These are phyloP conservation scores for Inga laurina DNA, from an alignment of 306 rosid species.

Conservation along the genomic window DNA sequence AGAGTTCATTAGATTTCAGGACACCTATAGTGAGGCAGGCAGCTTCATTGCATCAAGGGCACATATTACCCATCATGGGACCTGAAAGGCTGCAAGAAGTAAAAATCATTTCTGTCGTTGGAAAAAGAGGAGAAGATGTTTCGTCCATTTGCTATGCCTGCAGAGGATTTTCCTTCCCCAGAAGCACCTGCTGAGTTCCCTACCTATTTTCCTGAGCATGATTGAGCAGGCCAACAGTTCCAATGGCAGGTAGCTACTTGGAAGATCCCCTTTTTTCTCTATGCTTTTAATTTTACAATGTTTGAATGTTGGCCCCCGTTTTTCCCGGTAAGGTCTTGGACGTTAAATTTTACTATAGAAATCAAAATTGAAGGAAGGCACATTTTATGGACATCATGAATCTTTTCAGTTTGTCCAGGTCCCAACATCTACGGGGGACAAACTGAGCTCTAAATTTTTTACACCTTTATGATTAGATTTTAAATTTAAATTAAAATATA, in stretches of 20 bases:
- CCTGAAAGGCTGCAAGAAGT: too few relatives aligned
- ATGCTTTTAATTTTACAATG: background rate
- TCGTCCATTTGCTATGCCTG: too few relatives aligned
- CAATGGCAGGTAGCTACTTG: background rate
- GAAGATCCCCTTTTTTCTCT: background rate
- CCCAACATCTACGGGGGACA: background rate
- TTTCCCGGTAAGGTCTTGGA: background rate
- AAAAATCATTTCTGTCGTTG: too few relatives aligned
- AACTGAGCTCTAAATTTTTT: background rate
- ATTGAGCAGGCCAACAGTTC: too few relatives aligned
- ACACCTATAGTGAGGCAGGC: too few relatives aligned
- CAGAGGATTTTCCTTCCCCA: conserved; percentile 52
- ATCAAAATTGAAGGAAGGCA: background rate
- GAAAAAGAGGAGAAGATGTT: too few relatives aligned
- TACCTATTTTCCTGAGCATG: too few relatives aligned
- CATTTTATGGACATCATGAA: background rate
- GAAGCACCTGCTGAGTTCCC: conserved; percentile 62
- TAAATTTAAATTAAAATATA: background rate
- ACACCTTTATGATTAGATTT: background rate
- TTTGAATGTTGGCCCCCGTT: background rate
- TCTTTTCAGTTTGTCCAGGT: background rate
- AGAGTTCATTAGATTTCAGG: too few relatives aligned
- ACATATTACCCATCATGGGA: too few relatives aligned
- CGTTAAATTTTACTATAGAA: background rate
- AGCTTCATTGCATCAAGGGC: too few relatives aligned